Conservation (phyloP, 108 stramenopile species). For the Fragilaria crotonensis region DNA sequence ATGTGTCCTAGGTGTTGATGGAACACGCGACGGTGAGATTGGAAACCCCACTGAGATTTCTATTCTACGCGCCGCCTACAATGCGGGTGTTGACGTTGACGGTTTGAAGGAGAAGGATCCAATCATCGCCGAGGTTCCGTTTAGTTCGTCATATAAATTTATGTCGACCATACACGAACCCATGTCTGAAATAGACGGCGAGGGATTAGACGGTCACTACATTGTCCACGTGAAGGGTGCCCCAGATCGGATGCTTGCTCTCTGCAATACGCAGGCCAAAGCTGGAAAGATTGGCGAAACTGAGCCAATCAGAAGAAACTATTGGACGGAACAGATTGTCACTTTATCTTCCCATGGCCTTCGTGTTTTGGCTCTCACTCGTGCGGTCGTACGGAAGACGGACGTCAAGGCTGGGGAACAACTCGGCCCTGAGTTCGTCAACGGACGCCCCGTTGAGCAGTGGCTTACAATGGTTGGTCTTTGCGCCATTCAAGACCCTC, state of each 20-base stretch:
- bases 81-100: slow-evolving; percentile 35
- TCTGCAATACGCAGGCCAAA: slow-evolving; percentile 73
- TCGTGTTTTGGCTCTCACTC: slow-evolving; percentile 88
- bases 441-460: slow-evolving; percentile 29
- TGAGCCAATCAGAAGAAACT: slow-evolving; percentile 62
- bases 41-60: slow-evolving; percentile 69
- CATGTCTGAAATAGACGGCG: slow-evolving; percentile 5
- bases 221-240: slow-evolving; percentile 93
- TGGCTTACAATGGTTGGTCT: slow-evolving; percentile 88
- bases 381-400: slow-evolving; percentile 53
- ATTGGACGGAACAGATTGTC: slow-evolving; percentile 78
- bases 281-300: slow-evolving; percentile 47
- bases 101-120: slow-evolving; percentile 32
- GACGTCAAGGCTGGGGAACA: slow-evolving; percentile 48
- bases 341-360: slow-evolving; percentile 84
- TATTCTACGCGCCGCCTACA: slow-evolving; percentile 61
- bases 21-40: slow-evolving; percentile 53
- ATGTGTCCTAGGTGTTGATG: slow-evolving; percentile 63
- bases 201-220: slow-evolving; percentile 20
- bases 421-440: slow-evolving; percentile 64
- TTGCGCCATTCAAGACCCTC: slow-evolving; percentile 93
- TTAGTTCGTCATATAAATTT: slow-evolving; percentile 83
- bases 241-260: slow-evolving; percentile 86
- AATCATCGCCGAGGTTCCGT: slow-evolving; percentile 59
- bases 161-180: slow-evolving; percentile 77